Percentiles rank a stretch among this genome's conserved stretches.
Evolutionary conservation across 1,139 yeast species (phyloP).

Genomic region (Candida sp.): DNA sequence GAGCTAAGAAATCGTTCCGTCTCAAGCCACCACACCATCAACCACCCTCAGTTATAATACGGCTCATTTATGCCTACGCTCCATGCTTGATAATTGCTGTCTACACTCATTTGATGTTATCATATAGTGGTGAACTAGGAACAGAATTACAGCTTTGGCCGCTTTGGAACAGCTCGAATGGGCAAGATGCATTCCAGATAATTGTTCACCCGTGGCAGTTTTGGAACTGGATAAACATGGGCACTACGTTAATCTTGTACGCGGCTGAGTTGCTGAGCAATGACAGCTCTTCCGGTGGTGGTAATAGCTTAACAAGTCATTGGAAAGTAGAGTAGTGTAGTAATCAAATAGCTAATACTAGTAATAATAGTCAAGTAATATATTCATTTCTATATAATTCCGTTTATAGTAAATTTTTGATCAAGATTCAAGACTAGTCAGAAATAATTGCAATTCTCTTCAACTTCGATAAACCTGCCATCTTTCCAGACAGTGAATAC

Average conservation of each 20-base stretch:
- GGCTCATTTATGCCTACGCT: slow-evolving; percentile 80
- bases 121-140: slow-evolving; percentile 80
- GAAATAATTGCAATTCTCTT: slow-evolving; percentile 46
- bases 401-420: slow-evolving; percentile 2
- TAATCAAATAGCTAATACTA: neutral
- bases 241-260: slow-evolving; percentile 77
- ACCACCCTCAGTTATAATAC: slow-evolving; percentile 52
- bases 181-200: slow-evolving; percentile 21
- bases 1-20: slow-evolving; percentile 14
- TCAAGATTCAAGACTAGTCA: slow-evolving; percentile 19
- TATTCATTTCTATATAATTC: slow-evolving; percentile 3
- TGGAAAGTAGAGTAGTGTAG: slow-evolving; percentile 45
- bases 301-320: slow-evolving; percentile 38
- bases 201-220: slow-evolving; percentile 85
- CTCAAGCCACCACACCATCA: slow-evolving; percentile 25
- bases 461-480: slow-evolving; percentile 38
- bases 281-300: slow-evolving; percentile 33
- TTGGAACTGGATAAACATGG: slow-evolving; percentile 97
- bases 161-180: slow-evolving; percentile 35
- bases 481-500: slow-evolving; percentile 53
- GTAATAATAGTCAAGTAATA: too few species aligned
- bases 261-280: slow-evolving; percentile 70
- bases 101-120: slow-evolving; percentile 91
- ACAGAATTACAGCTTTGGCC: slow-evolving; percentile 65
- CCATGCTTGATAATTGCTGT: slow-evolving; percentile 96